Conservation (phyloP, 1,284 basidiomycete species). For the Naganishia albida region DNA sequence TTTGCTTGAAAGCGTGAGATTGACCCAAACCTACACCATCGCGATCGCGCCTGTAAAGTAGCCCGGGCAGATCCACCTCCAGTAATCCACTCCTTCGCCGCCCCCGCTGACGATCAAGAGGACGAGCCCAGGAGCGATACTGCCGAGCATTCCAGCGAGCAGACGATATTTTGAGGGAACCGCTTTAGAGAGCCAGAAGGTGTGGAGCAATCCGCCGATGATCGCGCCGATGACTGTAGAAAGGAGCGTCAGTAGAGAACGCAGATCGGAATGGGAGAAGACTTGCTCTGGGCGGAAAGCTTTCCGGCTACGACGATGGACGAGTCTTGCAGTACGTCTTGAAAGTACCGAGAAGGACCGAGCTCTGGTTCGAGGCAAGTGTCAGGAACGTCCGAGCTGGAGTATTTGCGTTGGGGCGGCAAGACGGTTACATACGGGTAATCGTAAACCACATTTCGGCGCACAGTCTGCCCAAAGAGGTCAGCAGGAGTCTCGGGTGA, state of each 20-base stretch:
- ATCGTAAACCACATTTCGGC: constrained; percentile 20
- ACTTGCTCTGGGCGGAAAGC: constrained; percentile 9
- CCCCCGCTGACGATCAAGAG: constrained; percentile 4
- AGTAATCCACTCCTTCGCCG: constrained; percentile 12
- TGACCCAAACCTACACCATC: constrained; percentile 17
- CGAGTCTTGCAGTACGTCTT: constrained; percentile 11
- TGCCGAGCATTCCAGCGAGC: neutral
- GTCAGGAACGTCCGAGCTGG: too few species aligned
- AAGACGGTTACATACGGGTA: constrained; percentile 3
- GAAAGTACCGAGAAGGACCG: constrained; percentile 13
- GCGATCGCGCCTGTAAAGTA: constrained; percentile 1
- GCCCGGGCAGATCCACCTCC: constrained; percentile 10
- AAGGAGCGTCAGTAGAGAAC: too few species aligned
- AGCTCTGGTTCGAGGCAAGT: neutral
- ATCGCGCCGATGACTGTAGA: constrained; percentile 9
- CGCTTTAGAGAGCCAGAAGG: constrained; percentile 1
- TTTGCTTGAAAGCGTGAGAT: too few species aligned
- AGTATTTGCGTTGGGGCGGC: too few species aligned
- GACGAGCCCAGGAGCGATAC: constrained; percentile 1
- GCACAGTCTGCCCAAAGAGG: neutral
- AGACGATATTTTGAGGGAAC: constrained; percentile 10
- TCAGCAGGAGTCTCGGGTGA: neutral
- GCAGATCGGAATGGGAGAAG: neutral
- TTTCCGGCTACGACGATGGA: constrained; percentile 19
- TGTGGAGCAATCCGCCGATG: constrained; percentile 10